A percentile compares a stretch with the other conserved stretches of the same genome.
Conservation (phyloP, 1,284 basidiomycete genomes). For the Golubevia sp. region DNA sequence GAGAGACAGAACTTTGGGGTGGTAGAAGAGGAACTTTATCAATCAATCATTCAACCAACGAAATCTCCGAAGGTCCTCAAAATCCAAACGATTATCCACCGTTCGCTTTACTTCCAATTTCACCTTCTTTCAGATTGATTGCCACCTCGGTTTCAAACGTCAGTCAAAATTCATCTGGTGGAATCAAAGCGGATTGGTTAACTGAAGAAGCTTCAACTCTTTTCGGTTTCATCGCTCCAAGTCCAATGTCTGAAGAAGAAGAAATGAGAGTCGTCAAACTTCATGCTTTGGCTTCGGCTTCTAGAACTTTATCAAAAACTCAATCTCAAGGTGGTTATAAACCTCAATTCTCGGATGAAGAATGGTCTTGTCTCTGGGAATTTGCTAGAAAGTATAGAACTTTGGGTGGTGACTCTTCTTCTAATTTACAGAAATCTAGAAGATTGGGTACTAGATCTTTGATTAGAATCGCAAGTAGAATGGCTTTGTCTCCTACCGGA, state of each 20-base stretch:
- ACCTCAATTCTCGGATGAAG: conserved; percentile 7
- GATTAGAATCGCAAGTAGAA: conserved; percentile 53
- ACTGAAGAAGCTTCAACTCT: conserved; percentile 59
- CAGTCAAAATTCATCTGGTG: conserved; percentile 7
- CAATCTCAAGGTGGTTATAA: conserved; percentile 2
- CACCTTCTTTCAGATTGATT: conserved; percentile 51
- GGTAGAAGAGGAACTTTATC: conserved; percentile 32
- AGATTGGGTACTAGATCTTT: conserved; percentile 61
- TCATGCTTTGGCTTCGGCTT: conserved; percentile 15
- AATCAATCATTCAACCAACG: background rate
- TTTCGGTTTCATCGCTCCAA: conserved; percentile 52
- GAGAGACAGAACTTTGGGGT: conserved; percentile 55
- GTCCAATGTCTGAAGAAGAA: conserved; percentile 59
- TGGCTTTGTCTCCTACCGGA: conserved; percentile 43
- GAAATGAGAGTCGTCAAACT: conserved; percentile 31
- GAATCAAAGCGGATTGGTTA: conserved; percentile 51
- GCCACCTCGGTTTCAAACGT: conserved; percentile 44
- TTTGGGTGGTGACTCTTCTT: conserved; percentile 32
- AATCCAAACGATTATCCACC: too few relatives aligned
- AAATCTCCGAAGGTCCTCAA: too few relatives aligned
- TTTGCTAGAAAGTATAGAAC: conserved; percentile 56
- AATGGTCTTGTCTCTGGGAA: background rate
- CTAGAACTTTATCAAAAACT: background rate
- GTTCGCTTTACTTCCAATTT: too few relatives aligned
- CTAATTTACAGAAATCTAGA: conserved; percentile 48